Evolutionary conservation across 768 basidiomycete genomes (phyloP), one percentile per base, ranked within the genome.

Genomic region (Dentipellis sp.): DNA sequence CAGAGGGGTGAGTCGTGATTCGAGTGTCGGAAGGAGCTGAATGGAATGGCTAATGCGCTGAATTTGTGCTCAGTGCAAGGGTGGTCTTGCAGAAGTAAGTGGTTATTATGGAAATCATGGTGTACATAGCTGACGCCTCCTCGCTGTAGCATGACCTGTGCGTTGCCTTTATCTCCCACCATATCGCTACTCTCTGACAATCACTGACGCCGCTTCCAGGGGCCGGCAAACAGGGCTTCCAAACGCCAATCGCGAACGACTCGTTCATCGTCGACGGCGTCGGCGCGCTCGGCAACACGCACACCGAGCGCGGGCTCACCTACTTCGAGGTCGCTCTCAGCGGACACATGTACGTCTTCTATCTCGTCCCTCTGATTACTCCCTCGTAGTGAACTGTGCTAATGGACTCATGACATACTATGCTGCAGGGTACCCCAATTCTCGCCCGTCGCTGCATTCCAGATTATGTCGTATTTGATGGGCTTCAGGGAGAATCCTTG

Each of bases 141-240:
- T 42, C 40, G 9, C 19, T 19, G 14, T 23, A 60, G 59, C 49
- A 58, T 56, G 49, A 60, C 61, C 39, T 58, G 59, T 58, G 23
- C 16, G 60, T 53, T 7, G 1, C 9, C 40, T 23, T 4, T 4
- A 3, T 5, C 22, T 14, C 11, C 29, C 23, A 12, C 47, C 8
- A n/a, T 12, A 16, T 19, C 4, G 14, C 11, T 12, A 21, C 47
- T 12, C 10, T 9, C 9, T 29, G 29, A 29, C 6, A 29, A 29
- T 29, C 3, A 29, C 29, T 29, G 29, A 3, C 6, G 3, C 6
- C 6, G 6, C 6, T 72, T 69, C 67, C 72, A 79, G 79, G 81
- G 86, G 72, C 72, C 57, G 83, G 84, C 0, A 36, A 71, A 56
- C 87, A 89, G 71, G 87, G 87, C 0, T 89, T 89, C 78, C 86